phyloP scores from a whole-genome alignment of 495 filamentous ascomycete species.

The Penicillium malachiteum region DNA sequence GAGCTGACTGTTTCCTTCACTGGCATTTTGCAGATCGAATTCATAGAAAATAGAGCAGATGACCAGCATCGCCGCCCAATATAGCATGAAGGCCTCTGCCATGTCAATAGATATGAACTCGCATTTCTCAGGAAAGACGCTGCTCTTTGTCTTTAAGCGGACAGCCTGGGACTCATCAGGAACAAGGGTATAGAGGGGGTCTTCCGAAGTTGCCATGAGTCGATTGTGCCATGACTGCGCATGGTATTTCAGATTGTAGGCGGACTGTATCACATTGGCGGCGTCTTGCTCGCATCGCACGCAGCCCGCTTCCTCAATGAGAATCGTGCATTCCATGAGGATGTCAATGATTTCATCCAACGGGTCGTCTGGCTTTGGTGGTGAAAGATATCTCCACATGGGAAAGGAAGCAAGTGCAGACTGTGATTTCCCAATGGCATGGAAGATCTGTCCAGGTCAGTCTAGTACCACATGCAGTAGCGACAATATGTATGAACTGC shows the following conservation, averaged over 20 bases:
- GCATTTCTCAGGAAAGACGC: constrained; percentile 8
- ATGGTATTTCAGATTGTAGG: neutral
- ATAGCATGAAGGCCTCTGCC: constrained; percentile 13
- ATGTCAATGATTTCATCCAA: constrained; percentile 18
- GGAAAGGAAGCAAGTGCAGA: constrained; percentile 14
- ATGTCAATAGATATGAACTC: constrained; percentile 10
- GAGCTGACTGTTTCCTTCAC: too few species aligned
- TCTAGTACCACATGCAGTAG: too few species aligned
- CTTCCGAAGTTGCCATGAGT: neutral
- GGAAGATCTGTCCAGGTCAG: constrained; percentile 6
- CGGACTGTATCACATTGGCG: neutral
- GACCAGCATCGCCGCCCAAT: constrained; percentile 11
- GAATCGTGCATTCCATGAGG: constrained; percentile 13
- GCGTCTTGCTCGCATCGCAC: constrained; percentile 2
- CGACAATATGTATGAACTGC: neutral
- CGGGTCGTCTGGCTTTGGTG: constrained; percentile 1
- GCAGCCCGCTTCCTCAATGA: constrained; percentile 6
- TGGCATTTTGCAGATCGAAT: constrained; percentile 2
- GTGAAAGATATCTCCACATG: constrained; percentile 12
- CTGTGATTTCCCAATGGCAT: constrained; percentile 19
- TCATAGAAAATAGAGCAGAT: constrained; percentile 11
- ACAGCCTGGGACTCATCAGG: neutral
- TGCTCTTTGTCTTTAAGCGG: neutral
- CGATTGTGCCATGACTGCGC: constrained; percentile 8
- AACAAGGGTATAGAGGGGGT: constrained; percentile 3